Evolutionary conservation across 768 basidiomycete genomes (phyloP).

Genomic region (Leccinum uliginosum): DNA sequence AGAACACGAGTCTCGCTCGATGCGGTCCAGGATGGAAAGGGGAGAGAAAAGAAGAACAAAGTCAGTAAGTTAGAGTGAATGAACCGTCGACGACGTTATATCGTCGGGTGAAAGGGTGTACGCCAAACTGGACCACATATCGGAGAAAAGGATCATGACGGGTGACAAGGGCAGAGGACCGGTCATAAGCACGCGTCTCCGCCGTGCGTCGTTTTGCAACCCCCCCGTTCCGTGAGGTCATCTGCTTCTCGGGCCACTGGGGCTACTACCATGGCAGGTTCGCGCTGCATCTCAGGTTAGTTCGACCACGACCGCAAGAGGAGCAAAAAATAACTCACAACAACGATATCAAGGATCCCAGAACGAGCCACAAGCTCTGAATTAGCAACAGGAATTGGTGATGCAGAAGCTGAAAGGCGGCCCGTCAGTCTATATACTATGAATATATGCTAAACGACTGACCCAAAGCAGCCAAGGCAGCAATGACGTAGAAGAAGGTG

Average conservation of each 20-base stretch:
- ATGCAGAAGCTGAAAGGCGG: constrained; percentile 20
- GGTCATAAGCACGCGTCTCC: not conserved
- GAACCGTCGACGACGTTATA: constrained; percentile 1
- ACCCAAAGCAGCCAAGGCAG: constrained; percentile 24
- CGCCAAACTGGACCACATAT: not conserved
- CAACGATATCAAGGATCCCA: constrained; percentile 3
- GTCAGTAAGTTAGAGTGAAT: not conserved
- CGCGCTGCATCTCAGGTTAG: constrained; percentile 11
- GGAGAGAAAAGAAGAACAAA: not conserved
- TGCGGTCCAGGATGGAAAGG: not conserved
- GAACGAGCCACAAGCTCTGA: constrained; percentile 3
- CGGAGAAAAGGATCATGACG: not conserved
- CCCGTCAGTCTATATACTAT: not conserved
- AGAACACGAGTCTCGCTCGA: constrained; percentile 2
- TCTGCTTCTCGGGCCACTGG: constrained; percentile 12
- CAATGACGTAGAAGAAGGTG: constrained; percentile 29
- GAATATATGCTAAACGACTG: not conserved
- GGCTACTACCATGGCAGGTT: constrained; percentile 7
- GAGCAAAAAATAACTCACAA: constrained; percentile 8
- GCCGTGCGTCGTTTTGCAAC: not conserved
- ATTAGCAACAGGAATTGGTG: constrained; percentile 21
- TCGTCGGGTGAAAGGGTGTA: not conserved
- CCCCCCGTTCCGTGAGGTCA: constrained; percentile 11
- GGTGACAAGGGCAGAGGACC: not conserved
- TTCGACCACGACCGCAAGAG: not conserved